Conservation (phyloP, 2,329 filamentous ascomycete genomes). For the Pseudopithomyces chartarum region DNA sequence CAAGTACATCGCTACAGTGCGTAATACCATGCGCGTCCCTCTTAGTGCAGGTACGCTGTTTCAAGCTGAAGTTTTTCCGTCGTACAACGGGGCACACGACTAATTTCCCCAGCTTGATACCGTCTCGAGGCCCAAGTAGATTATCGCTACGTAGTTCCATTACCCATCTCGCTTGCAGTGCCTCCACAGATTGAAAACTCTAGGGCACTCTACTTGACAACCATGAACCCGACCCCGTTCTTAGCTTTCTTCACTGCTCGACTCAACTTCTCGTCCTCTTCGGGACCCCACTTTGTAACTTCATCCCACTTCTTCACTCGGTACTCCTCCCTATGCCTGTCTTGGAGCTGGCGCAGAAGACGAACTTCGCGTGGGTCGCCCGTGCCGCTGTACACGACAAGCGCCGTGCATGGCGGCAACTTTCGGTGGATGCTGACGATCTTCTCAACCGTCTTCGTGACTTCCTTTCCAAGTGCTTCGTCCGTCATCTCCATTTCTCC, state of each 20-base stretch:
- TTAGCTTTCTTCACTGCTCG: slow-evolving; percentile 61
- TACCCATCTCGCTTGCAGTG: too few relatives aligned
- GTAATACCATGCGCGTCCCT: slow-evolving; percentile 10
- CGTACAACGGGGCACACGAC: slow-evolving; percentile 34
- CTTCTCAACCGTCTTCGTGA: slow-evolving; percentile 56
- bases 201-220: slow-evolving; percentile 62
- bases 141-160: too few relatives aligned
- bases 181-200: slow-evolving; percentile 52
- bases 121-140: slow-evolving; percentile 52
- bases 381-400: slow-evolving; percentile 68
- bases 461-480: slow-evolving; percentile 49
- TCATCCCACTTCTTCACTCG: slow-evolving; percentile 67
- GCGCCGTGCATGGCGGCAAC: slow-evolving; percentile 63
- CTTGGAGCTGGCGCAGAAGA: slow-evolving; percentile 61
- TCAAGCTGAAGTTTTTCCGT: slow-evolving; percentile 22
- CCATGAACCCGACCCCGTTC: slow-evolving; percentile 63
- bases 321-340: slow-evolving; percentile 62
- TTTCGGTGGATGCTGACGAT: slow-evolving; percentile 60
- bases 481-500: slow-evolving; percentile 24
- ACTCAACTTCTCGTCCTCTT: slow-evolving; percentile 64
- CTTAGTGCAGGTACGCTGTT: slow-evolving; percentile 29
- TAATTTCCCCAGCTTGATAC: slow-evolving; percentile 57
- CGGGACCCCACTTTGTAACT: slow-evolving; percentile 68
- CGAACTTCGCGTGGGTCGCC: slow-evolving; percentile 64
- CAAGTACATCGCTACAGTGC: slow-evolving; percentile 19